A percentile compares a stretch with the other conserved stretches of the same genome.
Evolutionary conservation across 73 alveolate species (phyloP).

Genomic region (Tetrahymena malaccensis): DNA sequence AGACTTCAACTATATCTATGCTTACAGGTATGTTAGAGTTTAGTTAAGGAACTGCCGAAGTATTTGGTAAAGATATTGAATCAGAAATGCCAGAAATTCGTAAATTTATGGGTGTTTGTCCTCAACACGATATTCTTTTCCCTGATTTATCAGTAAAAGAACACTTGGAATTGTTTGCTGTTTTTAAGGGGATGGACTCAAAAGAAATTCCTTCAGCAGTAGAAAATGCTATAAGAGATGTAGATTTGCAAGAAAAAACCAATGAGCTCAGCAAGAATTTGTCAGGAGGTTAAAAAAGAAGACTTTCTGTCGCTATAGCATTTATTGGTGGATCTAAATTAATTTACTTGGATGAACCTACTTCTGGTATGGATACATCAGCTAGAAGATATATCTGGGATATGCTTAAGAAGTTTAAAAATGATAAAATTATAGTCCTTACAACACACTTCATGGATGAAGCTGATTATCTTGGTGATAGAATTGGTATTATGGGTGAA

Average conservation of each 20-base stretch:
- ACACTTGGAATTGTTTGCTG: slow-evolving; percentile 70
- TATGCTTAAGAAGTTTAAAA: slow-evolving; percentile 77
- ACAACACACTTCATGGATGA: slow-evolving; percentile 99
- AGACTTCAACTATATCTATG: slow-evolving; percentile 93
- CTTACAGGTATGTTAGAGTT: slow-evolving; percentile 68
- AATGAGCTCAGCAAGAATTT: slow-evolving; percentile 66
- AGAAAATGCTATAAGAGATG: slow-evolving; percentile 69
- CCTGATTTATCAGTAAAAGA: slow-evolving; percentile 70
- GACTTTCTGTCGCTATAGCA: slow-evolving; percentile 86
- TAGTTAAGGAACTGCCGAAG: slow-evolving; percentile 54
- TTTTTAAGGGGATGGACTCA: slow-evolving; percentile 72
- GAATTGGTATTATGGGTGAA: slow-evolving; percentile 93
- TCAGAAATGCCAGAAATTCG: slow-evolving; percentile 63
- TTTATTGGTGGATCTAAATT: slow-evolving; percentile 86
- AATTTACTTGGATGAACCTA: slow-evolving; percentile 94
- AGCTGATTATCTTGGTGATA: slow-evolving; percentile 93
- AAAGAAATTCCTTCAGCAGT: slow-evolving; percentile 55
- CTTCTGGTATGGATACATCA: slow-evolving; percentile 93
- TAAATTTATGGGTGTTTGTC: slow-evolving; percentile 95
- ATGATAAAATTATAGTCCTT: slow-evolving; percentile 78
- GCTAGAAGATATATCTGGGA: slow-evolving; percentile 94
- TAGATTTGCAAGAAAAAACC: slow-evolving; percentile 57
- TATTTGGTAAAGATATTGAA: slow-evolving; percentile 52
- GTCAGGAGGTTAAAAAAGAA: slow-evolving; percentile 92
- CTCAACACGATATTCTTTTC: slow-evolving; percentile 95